Evolutionary conservation across 2,329 filamentous ascomycete species (phyloP), one percentile per base, ranked within the genome.

Genomic region (Rhinocladiella mackenziei): DNA sequence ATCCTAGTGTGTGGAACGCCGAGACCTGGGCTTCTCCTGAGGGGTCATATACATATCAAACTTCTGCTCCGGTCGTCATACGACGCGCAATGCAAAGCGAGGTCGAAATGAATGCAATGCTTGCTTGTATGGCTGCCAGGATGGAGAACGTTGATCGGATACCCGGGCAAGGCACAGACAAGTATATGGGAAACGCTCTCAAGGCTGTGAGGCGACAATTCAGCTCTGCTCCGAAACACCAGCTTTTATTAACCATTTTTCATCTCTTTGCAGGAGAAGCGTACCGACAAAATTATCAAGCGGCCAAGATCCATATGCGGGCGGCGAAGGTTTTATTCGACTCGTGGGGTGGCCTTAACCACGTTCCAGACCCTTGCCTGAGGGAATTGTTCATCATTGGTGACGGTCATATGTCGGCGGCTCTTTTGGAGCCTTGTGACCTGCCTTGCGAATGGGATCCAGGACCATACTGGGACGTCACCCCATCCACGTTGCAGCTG

Each of bases 21-120:
- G 52, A 55, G 31, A 50, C 39, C n/a, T 44, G 45, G 44, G 42
- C 49, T 5, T 50, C 46, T 15, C 42, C 32, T 3, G 32, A 45
- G 22, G 49, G 47, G 7, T 43, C 41, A 3, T 55, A 55, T 37
- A 51, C 49, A 9, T 39, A 53, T 37, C 44, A 53, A 33, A 43
- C 43, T 20, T 43, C 52, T 13, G 43, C 49, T 1, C 18, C 37
- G 17, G 43, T 43, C 14, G 43, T 50, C n/a, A 38, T 53, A 9
- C 39, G 35, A 33, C 43, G 50, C 6, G 50, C 50, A 25, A 53
- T 53, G 49, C 46, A 51, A 26, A 53, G 44, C 18, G 52, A 55
- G 28, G 49, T 55, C 5, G 52, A 55, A 31, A 55, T 55, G 52
- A 53, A 52, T 31, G 52, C 52, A 4, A 51, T 55, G 38, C 36